phyloP scores from a whole-genome alignment of 495 filamentous ascomycete species.

The Penicillium roqueforti region DNA sequence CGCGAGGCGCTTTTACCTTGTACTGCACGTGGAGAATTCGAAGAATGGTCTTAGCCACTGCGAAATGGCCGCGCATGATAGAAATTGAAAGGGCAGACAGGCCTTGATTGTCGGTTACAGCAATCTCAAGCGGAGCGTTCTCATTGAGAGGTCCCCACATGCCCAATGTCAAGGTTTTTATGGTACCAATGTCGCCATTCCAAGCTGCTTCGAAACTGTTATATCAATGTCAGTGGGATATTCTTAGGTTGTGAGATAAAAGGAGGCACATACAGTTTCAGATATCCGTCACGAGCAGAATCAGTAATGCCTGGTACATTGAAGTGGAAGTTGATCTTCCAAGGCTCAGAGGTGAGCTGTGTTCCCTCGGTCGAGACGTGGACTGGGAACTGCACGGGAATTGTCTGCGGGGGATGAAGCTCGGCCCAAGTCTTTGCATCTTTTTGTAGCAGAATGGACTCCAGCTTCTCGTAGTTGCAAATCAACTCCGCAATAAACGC shows the following conservation, averaged over 20 bases:
- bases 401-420: constrained; percentile 43
- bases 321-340: constrained; percentile 49
- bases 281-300: constrained; percentile 49
- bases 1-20: constrained; percentile 37
- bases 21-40: constrained; percentile 66
- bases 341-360: constrained; percentile 24
- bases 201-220: constrained; percentile 65
- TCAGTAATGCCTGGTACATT: constrained; percentile 47
- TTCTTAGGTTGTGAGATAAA: background rate
- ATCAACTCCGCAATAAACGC: constrained; percentile 45
- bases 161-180: constrained; percentile 46
- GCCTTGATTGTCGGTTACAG: constrained; percentile 43
- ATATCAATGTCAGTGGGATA: constrained; percentile 10
- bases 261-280: constrained; percentile 42
- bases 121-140: constrained; percentile 56
- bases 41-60: constrained; percentile 58
- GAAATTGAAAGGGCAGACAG: constrained; percentile 61
- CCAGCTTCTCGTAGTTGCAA: constrained; percentile 48
- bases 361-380: background rate
- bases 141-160: constrained; percentile 37
- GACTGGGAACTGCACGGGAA: background rate
- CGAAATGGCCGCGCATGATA: constrained; percentile 56
- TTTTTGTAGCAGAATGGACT: constrained; percentile 44
- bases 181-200: constrained; percentile 56
- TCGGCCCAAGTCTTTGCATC: constrained; percentile 64